phyloP scores from a whole-genome alignment of 31 red algal genomes.

The Porphyra umbilicalis region DNA sequence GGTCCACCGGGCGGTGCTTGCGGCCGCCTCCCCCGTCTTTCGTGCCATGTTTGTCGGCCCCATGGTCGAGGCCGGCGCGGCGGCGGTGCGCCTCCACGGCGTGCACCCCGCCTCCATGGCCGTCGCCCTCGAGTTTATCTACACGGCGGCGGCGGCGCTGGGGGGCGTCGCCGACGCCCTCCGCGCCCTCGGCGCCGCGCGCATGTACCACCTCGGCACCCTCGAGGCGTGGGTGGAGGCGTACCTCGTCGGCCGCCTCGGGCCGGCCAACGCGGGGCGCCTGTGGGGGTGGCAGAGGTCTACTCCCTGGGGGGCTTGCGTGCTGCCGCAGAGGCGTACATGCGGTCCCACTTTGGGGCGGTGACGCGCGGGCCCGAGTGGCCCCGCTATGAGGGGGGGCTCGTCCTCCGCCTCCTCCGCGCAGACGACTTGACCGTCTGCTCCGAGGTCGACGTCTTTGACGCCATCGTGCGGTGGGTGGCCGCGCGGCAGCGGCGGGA shows the following conservation, averaged over 20 bases:
- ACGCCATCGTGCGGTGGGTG: conserved; percentile 29
- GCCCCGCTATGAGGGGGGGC: conserved; percentile 3
- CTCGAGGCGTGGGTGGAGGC: conserved; percentile 39
- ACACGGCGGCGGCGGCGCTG: conserved; percentile 28
- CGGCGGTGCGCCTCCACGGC: conserved; percentile 2
- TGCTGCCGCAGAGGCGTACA: conserved; percentile 13
- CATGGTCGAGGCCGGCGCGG: not conserved
- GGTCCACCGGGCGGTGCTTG: conserved; percentile 42
- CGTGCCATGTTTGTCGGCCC: conserved; percentile 46
- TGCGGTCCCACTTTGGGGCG: conserved; percentile 32
- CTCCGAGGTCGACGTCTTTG: conserved; percentile 24
- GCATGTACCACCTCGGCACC: conserved; percentile 42
- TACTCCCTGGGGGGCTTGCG: conserved; percentile 24
- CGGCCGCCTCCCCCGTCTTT: conserved; percentile 34
- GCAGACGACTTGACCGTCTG: conserved; percentile 19
- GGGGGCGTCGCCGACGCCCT: conserved; percentile 22
- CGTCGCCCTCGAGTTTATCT: conserved; percentile 28
- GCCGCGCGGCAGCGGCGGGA: not conserved
- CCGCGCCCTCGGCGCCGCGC: conserved; percentile 26
- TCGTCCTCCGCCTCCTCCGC: conserved; percentile 12
- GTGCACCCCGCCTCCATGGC: conserved; percentile 23
- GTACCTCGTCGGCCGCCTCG: conserved; percentile 15
- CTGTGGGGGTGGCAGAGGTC: conserved; percentile 22
- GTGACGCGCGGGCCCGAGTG: conserved; percentile 24
- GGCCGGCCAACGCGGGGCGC: conserved; percentile 1